A percentile compares a stretch with the other conserved stretches of the same genome.
Conservation (phyloP, 106 monocot species). For the Platanthera zijinensis region DNA sequence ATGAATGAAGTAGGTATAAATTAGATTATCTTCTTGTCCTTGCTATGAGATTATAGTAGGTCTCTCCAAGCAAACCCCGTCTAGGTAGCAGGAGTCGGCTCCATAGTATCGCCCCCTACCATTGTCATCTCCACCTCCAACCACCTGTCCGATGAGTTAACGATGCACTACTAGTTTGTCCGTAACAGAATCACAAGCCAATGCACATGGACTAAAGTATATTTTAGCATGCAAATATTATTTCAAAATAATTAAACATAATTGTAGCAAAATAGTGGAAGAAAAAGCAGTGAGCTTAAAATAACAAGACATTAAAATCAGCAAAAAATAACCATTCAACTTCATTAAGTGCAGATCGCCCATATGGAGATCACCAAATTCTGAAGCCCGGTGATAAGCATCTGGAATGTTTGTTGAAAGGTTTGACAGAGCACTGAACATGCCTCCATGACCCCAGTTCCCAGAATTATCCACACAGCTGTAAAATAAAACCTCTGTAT, state of each 20-base stretch:
- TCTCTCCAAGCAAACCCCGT: too few species aligned
- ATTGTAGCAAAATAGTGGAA: background rate
- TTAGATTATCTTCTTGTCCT: too few species aligned
- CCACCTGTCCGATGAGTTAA: too few species aligned
- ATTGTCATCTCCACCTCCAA: too few species aligned
- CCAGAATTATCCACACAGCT: constrained; percentile 96
- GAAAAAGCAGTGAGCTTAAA: background rate
- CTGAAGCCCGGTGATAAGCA: constrained; percentile 65
- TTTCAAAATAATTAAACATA: background rate
- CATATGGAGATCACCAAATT: constrained; percentile 76
- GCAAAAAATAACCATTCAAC: constrained; percentile 41
- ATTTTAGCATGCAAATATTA: background rate
- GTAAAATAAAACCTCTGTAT: constrained; percentile 13
- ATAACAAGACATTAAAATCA: background rate
- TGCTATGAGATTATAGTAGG: too few species aligned
- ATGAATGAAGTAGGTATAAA: too few species aligned
- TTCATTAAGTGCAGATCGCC: constrained; percentile 84
- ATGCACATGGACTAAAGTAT: background rate
- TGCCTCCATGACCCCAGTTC: constrained; percentile 81
- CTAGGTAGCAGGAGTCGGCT: too few species aligned
- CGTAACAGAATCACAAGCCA: background rate
- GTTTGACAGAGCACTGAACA: constrained; percentile 71
- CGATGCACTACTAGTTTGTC: background rate
- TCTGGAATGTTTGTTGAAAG: constrained; percentile 63
- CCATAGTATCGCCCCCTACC: too few species aligned